Evolutionary conservation across 441 rosid species (phyloP), one percentile per base, ranked within the genome.

Genomic region (Populus hybrid): DNA sequence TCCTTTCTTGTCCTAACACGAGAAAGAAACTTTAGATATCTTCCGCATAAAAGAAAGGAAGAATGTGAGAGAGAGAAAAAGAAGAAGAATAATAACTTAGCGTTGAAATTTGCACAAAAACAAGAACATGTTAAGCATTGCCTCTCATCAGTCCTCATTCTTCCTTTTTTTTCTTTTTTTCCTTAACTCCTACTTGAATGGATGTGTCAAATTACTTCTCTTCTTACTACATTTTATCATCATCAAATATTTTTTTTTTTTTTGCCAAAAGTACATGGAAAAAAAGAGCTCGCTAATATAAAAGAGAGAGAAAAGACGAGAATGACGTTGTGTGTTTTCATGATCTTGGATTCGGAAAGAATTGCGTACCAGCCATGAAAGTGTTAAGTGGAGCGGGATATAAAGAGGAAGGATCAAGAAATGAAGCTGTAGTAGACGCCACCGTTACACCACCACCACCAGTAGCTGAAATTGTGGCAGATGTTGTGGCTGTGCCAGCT

Each of bases 331-430:
- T 26, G 50, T 32, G 57, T 50, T 71, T 24, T 74, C 86, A 85
- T 75, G 91, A 86, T 79, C 93, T 84, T 82, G 93, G 85, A 77
- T 82, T 86, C 70, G 88, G 90, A 83, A 88, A 90, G 89, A 92
- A 90, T 82, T 88, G 97, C 88, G 97, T 90, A 92, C 94, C 93
- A 86, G 94, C 88, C 87, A 92, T 85, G 86, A 86, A 90, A 67
- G 85, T 82, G 81, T 86, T 88, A 84, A 90, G 83, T 72, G 93
- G 91, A 75, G 92, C 81, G 68, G 94, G 89, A 78, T 88, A 89
- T 32, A 90, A 75, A 79, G 91, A 66, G 34, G 90, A 78, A 66
- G 94, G 89, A 61, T 90, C 92, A 63, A 86, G 69, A 81, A 85
- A 87, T 10, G 83, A 83, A 26, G 85, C 87, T 21, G 84, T 70